Percentiles rank a stretch among this genome's conserved stretches.
phyloP scores from a whole-genome alignment of 345 rosid species.

The Toxicodendron radicans region DNA sequence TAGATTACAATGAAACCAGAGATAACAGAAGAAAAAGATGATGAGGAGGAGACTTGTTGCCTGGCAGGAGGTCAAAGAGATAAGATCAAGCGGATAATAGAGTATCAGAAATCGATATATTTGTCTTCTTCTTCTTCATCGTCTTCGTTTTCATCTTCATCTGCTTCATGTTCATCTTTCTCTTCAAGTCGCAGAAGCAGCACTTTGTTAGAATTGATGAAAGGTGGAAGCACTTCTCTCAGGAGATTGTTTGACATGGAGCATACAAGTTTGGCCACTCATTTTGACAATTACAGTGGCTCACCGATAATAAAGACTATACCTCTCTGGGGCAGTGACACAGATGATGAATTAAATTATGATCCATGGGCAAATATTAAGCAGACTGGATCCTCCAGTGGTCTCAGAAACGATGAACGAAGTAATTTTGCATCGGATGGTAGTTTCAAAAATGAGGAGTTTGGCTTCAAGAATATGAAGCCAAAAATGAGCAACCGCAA shows the following conservation, averaged over 20 bases:
- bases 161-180: constrained; percentile 28
- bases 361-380: constrained; percentile 48
- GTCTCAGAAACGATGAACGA: constrained; percentile 1
- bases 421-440: constrained; percentile 31
- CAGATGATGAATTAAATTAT: constrained; percentile 20
- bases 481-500: background rate
- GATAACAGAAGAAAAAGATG: constrained; percentile 41
- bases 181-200: constrained; percentile 27
- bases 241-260: constrained; percentile 56
- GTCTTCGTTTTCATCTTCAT: constrained; percentile 17
- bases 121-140: constrained; percentile 40
- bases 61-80: constrained; percentile 31
- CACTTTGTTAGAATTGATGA: constrained; percentile 46
- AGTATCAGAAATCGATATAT: constrained; percentile 45
- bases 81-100: constrained; percentile 42
- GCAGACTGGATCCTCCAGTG: constrained; percentile 8
- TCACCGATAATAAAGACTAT: constrained; percentile 42
- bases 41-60: constrained; percentile 23
- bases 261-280: constrained; percentile 44
- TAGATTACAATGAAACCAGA: constrained; percentile 31
- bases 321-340: constrained; percentile 49
- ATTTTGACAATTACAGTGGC: constrained; percentile 47
- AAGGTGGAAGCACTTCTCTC: constrained; percentile 41
- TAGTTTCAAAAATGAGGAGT: constrained; percentile 20
- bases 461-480: constrained; percentile 2